phyloP scores from a whole-genome alignment of 2,329 filamentous ascomycete genomes.

The Diaporthe citrichinensis region DNA sequence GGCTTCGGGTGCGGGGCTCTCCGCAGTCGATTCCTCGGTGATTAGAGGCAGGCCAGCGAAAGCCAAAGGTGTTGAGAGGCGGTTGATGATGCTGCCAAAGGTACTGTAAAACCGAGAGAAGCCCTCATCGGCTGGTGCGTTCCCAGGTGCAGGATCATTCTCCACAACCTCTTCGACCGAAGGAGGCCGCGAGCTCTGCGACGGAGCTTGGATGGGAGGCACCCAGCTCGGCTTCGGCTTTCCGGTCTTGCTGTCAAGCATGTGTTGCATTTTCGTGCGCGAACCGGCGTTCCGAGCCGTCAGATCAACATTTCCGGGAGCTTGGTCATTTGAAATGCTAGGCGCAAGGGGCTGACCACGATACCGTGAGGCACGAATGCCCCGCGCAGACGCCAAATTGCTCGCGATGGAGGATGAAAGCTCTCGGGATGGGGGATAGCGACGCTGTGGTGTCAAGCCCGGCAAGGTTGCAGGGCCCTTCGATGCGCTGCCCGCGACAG shows the following conservation, averaged over 20 bases:
- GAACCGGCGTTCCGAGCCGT: conserved; percentile 65
- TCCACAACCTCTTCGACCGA: conserved; percentile 47
- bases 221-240: conserved; percentile 70
- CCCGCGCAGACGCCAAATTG: conserved; percentile 87
- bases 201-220: conserved; percentile 56
- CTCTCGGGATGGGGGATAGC: conserved; percentile 74
- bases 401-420: conserved; percentile 87
- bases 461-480: conserved; percentile 50
- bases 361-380: conserved; percentile 75
- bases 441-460: conserved; percentile 58
- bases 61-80: conserved; percentile 89
- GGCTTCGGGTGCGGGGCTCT: conserved; percentile 54
- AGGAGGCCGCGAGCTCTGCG: conserved; percentile 47
- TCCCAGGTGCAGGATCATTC: conserved; percentile 45
- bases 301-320: conserved; percentile 77
- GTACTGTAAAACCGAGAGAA: conserved; percentile 94
- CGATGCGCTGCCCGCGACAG: conserved; percentile 45
- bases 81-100: conserved; percentile 90
- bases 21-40: conserved; percentile 60
- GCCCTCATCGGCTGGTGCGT: conserved; percentile 74
- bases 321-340: conserved; percentile 80
- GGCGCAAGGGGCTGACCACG: conserved; percentile 78
- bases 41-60: conserved; percentile 92
- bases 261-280: conserved; percentile 67
- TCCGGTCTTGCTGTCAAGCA: conserved; percentile 64